phyloP scores from a whole-genome alignment of 1,284 basidiomycete species.

The Ceratobasidium sp. region DNA sequence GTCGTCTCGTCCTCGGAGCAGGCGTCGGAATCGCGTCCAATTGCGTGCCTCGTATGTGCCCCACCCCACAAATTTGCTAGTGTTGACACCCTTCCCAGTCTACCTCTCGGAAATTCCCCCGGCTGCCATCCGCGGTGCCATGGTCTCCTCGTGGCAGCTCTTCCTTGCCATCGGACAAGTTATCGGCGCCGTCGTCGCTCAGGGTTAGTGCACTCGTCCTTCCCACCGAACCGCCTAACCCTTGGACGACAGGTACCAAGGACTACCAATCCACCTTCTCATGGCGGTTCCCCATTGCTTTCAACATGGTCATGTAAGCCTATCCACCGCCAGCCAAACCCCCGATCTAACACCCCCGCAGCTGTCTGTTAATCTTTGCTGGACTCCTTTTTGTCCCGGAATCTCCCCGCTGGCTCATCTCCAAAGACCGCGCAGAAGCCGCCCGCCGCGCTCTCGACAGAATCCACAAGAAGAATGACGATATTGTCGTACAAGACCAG shows the following conservation, averaged over 20 bases:
- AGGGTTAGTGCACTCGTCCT: conserved; percentile 44
- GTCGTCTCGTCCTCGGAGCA: conserved; percentile 51
- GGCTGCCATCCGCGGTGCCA: conserved; percentile 51
- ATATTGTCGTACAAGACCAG: conserved; percentile 49
- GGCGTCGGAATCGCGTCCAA: conserved; percentile 53
- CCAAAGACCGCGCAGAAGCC: conserved; percentile 42
- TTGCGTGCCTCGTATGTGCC: conserved; percentile 25
- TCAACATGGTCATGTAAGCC: conserved; percentile 53
- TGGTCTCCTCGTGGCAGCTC: conserved; percentile 53
- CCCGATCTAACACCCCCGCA: conserved; percentile 23
- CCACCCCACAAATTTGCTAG: conserved; percentile 21
- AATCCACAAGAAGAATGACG: conserved; percentile 52
- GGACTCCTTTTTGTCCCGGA: conserved; percentile 42
- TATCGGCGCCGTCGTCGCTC: conserved; percentile 52
- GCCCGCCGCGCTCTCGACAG: conserved; percentile 49
- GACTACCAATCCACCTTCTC: conserved; percentile 43
- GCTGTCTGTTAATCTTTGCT: conserved; percentile 50
- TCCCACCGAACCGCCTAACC: background rate
- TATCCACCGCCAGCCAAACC: conserved; percentile 38
- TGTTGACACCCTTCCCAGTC: conserved; percentile 45
- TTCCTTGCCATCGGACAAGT: conserved; percentile 55
- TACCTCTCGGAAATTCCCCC: conserved; percentile 55
- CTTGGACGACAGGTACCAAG: conserved; percentile 35
- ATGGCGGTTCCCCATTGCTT: conserved; percentile 52
- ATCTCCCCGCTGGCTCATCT: conserved; percentile 51